Evolutionary conservation across 805 yeast genomes (phyloP).

Genomic region (Wickerhamiella parazyma): DNA sequence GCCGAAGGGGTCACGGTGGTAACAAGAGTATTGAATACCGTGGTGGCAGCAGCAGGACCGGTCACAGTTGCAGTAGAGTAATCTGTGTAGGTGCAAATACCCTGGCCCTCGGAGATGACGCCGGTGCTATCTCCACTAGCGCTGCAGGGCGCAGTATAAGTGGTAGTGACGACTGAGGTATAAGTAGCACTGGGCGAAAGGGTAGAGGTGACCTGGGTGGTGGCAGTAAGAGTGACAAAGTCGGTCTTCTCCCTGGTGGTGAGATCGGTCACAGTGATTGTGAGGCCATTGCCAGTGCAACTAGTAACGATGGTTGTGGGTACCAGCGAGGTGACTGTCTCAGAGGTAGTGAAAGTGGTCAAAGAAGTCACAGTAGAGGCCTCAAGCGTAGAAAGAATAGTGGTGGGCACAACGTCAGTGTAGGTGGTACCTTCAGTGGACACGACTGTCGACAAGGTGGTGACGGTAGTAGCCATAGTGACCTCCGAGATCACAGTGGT

Average conservation of each 20-base stretch:
- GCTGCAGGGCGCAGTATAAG: conserved; percentile 2
- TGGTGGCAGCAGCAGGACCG: conserved; percentile 4
- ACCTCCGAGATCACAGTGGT: background rate
- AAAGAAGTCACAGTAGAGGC: background rate
- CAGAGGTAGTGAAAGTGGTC: background rate
- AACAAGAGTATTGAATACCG: background rate
- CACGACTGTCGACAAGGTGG: background rate
- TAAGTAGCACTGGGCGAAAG: background rate
- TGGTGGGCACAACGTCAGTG: background rate
- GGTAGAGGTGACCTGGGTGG: background rate
- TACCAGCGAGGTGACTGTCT: conserved; percentile 1
- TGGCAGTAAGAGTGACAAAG: background rate
- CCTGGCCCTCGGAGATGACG: background rate
- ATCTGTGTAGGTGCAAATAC: conserved; percentile 6
- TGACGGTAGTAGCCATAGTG: background rate
- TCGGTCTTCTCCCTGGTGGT: conserved; percentile 1
- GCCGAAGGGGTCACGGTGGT: background rate
- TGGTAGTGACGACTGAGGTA: background rate
- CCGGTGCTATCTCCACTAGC: background rate
- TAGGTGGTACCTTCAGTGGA: too few relatives aligned
- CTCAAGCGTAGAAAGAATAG: background rate
- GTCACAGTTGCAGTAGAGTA: background rate
- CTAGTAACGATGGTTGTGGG: background rate
- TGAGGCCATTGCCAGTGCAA: background rate
- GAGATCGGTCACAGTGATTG: conserved; percentile 4